Evolutionary conservation across 208 protist genomes (phyloP).

Genomic region (Trypanosoma platydactyli): DNA sequence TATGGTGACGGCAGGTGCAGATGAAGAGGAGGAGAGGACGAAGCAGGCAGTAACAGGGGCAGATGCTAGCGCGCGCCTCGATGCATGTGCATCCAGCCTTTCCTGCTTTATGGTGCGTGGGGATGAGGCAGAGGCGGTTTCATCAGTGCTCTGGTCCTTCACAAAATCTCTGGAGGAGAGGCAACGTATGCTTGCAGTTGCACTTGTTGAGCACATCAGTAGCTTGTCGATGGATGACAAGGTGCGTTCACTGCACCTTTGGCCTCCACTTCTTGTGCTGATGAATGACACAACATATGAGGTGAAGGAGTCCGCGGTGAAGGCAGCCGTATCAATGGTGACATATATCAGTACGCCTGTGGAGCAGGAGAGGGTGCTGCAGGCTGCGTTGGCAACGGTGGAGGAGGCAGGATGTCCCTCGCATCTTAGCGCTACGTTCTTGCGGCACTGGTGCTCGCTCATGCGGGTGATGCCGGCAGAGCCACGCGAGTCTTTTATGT

Average conservation of each 20-base stretch:
- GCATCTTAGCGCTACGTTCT: conserved; percentile 35
- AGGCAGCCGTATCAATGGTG: conserved; percentile 42
- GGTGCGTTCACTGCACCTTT: conserved; percentile 39
- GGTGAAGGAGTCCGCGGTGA: conserved; percentile 62
- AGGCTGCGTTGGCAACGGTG: conserved; percentile 36
- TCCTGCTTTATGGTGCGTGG: conserved; percentile 32
- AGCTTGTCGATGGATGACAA: conserved; percentile 33
- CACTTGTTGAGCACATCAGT: conserved; percentile 46
- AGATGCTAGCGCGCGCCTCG: conserved; percentile 14
- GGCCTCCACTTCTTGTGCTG: conserved; percentile 45
- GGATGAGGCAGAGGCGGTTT: conserved; percentile 40
- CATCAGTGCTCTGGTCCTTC: conserved; percentile 41
- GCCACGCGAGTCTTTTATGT: conserved; percentile 62
- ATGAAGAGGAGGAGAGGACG: background rate
- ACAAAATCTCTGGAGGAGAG: conserved; percentile 28
- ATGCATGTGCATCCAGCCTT: conserved; percentile 32
- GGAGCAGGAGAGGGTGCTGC: conserved; percentile 53
- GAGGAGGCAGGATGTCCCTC: conserved; percentile 52
- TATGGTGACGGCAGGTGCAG: background rate
- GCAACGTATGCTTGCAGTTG: conserved; percentile 48
- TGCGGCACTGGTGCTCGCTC: conserved; percentile 55
- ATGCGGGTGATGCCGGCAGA: conserved; percentile 62
- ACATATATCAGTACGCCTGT: conserved; percentile 33
- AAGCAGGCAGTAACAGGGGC: background rate
- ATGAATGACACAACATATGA: conserved; percentile 45